These are phyloP conservation scores for Nicotiana otophora DNA, from an alignment of 257 asterid genomes.

Conservation along the genomic window DNA sequence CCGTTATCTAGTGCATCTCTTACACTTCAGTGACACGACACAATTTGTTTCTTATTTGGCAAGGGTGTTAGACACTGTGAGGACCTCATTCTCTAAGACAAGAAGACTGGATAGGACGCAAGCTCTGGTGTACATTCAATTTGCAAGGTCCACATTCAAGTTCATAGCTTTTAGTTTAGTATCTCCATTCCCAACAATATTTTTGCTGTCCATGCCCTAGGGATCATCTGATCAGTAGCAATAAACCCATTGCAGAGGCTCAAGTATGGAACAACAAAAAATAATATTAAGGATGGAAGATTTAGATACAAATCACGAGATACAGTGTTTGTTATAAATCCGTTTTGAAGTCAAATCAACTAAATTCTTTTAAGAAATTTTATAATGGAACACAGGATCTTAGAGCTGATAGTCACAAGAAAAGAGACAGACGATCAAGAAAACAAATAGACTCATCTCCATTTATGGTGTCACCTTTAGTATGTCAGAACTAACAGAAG, in stretches of 20 bases:
- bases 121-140: neutral
- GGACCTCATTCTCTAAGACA: neutral
- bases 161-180: neutral
- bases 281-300: neutral
- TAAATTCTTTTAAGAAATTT: neutral
- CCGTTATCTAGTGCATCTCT: neutral
- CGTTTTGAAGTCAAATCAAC: neutral
- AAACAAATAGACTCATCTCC: neutral
- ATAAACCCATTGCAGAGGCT: no score
- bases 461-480: neutral
- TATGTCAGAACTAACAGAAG: neutral
- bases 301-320: neutral
- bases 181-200: neutral
- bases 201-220: no score
- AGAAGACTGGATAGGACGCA: neutral
- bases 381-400: neutral
- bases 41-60: neutral
- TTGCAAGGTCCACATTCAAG: constrained; percentile 4
- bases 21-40: neutral
- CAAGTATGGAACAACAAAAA: neutral
- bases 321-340: neutral
- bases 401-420: neutral
- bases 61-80: neutral
- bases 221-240: no score
- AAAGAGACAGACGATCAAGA: neutral